Evolutionary conservation across 2,329 filamentous ascomycete species (phyloP).

Genomic region (Rhynchosporium secalis): DNA sequence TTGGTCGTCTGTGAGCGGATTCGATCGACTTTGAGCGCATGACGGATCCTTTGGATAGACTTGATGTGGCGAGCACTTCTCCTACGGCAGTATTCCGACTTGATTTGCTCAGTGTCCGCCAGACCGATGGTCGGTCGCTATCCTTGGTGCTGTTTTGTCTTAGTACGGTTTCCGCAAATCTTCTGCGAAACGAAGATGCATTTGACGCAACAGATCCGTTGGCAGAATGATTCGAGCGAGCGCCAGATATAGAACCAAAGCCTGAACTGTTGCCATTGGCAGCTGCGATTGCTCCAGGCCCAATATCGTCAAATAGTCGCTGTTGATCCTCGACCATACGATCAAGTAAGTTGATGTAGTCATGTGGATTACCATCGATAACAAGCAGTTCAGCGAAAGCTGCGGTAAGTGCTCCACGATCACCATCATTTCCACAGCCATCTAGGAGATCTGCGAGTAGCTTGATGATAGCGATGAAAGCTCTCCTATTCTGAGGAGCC

Average conservation of each 20-base stretch:
- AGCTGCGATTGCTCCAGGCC: slow-evolving; percentile 36
- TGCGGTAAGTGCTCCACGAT: slow-evolving; percentile 82
- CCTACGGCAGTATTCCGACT: slow-evolving; percentile 58
- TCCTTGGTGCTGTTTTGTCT: slow-evolving; percentile 77
- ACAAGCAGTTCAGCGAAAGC: slow-evolving; percentile 88
- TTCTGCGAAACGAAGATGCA: slow-evolving; percentile 78
- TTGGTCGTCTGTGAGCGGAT: slow-evolving; percentile 55
- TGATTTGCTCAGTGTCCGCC: slow-evolving; percentile 87
- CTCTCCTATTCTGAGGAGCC: slow-evolving; percentile 70
- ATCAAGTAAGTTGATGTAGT: slow-evolving; percentile 87
- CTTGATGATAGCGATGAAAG: slow-evolving; percentile 81
- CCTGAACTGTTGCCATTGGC: slow-evolving; percentile 26
- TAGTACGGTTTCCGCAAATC: slow-evolving; percentile 76
- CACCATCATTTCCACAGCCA: slow-evolving; percentile 86
- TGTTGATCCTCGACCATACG: slow-evolving; percentile 88
- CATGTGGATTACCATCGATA: slow-evolving; percentile 71
- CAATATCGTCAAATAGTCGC: slow-evolving; percentile 73
- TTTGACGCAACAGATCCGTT: slow-evolving; percentile 81
- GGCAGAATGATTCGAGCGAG: slow-evolving; percentile 33
- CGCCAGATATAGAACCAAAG: slow-evolving; percentile 35
- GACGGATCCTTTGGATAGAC: slow-evolving; percentile 65
- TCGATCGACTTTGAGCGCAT: slow-evolving; percentile 79
- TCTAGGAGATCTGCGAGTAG: slow-evolving; percentile 85
- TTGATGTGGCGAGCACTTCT: slow-evolving; percentile 52
- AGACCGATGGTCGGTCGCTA: slow-evolving; percentile 74